Base-by-base conservation (phyloP, 1,284 basidiomycete genomes). In the Microstroma glucosiphilum region DNA sequence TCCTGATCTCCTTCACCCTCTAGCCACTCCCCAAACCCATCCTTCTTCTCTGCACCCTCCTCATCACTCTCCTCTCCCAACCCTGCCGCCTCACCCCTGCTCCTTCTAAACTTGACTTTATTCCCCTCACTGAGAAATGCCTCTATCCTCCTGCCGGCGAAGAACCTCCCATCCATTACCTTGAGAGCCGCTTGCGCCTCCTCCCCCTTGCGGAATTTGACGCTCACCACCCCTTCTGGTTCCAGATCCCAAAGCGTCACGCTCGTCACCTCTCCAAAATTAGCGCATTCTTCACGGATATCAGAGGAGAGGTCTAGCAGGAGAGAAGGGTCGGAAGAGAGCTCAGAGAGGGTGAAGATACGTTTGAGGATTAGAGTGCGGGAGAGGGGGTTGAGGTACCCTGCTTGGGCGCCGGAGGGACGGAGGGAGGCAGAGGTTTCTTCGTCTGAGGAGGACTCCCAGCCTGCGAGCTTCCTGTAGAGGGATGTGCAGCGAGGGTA, bases 191-290 rank as follows among this genome's bases (percentile, higher is more conserved):
- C 91, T 78, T 90, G 87, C 0, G 94, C 94, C 60, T 90, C 87
- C 2, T 91, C 74, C 6, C 89, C 84, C 68, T 94, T 91, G 63
- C 87, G 87, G 82, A 97, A 99, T 72, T 94, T 94, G 67, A 98
- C 88, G 0, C 92, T 94, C 85, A 99, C 96, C 61, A 98, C 82
- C 1, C 96, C 96, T 48, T 96, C 92, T 23, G 87, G 83, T 79
- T 99, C 96, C 82, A 88, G 92, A 82, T 98, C 94, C 79, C 94
- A 98, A 40, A 99, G 80, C n/a, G 91, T 87, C 0, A 97, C 90
- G 72, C 92, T 96, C 0, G 93, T 98, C 1, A 98, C 94, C 68
- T 91, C 87, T n/a, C 96, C 96, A 12, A 98, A 80, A 0, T 85
- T 85, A 58, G 89, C 88, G 68, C 92, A 96, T 76, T 99, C 94